Evolutionary conservation across 352 stramenopile genomes (phyloP), one percentile per base, ranked within the genome.

Genomic region (Phytopythium sindhum): DNA sequence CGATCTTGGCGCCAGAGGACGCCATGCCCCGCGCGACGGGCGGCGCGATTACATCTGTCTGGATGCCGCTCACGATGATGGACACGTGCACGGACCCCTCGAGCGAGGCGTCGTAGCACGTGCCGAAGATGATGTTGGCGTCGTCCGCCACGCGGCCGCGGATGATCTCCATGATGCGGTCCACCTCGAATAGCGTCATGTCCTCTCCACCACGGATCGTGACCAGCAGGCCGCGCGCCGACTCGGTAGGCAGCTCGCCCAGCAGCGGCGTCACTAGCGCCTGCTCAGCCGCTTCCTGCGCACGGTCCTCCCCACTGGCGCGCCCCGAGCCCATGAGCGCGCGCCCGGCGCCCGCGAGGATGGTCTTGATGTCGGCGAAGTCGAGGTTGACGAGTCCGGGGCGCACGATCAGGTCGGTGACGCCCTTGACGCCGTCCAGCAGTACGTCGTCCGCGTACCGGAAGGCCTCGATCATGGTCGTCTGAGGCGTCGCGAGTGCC

Each of bases 341-440:
- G 17, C 93, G 95, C 0, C 96, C 96, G 8, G 95, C 95, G 70
- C 96, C 93, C 37, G 89, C 93, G 68, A 99, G 89, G 57, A 99
- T 97, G 14, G 93, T 95, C 65, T 97, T 92, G 60, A 99, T 98
- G 74, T 99, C 96, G 26, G 96, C 96, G 80, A 99, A 99, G 72
- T 98, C 96, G 19, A 99, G 78, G 70, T 99, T 99, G 58, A 99
- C 97, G n/a, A 99, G 72, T 45, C 96, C 96, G 10, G 96, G 95
- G 60, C 96, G 95, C 60, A 98, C 86, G 67, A 99, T 98, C 50
- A 98, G 83, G 73, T 98, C 95, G 0, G 95, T 98, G 52, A 98
- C 97, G 48, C 94, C 95, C 61, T 98, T 97, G 24, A 98, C 95
- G 54, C 95, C 94, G 73, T 98, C 93, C 4, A 98, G 76, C 48